Evolutionary conservation across 2,329 filamentous ascomycete species (phyloP).

Genomic region (Neofusicoccum parvum): DNA sequence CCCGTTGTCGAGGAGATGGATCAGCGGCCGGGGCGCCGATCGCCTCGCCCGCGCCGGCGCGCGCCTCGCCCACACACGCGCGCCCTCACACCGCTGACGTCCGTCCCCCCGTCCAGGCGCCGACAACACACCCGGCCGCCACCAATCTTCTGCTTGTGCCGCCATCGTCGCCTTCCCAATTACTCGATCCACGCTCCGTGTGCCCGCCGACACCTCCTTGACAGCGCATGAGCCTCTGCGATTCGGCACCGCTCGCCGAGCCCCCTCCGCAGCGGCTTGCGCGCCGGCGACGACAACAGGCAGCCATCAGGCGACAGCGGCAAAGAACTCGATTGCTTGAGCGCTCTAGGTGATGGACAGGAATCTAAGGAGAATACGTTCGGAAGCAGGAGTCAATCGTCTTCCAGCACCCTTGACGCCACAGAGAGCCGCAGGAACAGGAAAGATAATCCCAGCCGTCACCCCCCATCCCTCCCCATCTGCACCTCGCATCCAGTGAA

Average conservation of each 20-base stretch:
- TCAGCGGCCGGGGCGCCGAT: not conserved
- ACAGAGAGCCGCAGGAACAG: not conserved
- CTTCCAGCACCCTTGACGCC: not conserved
- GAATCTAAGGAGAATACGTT: not conserved
- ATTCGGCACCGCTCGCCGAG: not conserved
- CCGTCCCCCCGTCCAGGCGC: not conserved
- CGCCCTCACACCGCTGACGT: constrained; percentile 16
- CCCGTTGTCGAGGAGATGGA: constrained; percentile 14
- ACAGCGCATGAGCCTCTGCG: not conserved
- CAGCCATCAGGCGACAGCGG: not conserved
- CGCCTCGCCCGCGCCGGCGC: too few species aligned
- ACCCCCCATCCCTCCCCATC: too few species aligned
- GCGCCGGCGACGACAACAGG: not conserved
- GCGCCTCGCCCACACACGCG: not conserved
- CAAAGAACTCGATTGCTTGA: not conserved
- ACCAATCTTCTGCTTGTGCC: not conserved
- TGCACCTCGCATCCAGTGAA: too few species aligned
- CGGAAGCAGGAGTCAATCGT: too few species aligned
- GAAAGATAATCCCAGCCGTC: too few species aligned
- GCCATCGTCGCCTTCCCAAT: constrained; percentile 1
- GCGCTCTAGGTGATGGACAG: not conserved
- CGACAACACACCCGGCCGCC: not conserved
- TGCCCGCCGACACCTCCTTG: not conserved
- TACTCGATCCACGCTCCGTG: not conserved
- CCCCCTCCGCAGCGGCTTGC: not conserved